Evolutionary conservation across 2,329 filamentous ascomycete genomes (phyloP).

Genomic region (Trichoderma aggressivum): DNA sequence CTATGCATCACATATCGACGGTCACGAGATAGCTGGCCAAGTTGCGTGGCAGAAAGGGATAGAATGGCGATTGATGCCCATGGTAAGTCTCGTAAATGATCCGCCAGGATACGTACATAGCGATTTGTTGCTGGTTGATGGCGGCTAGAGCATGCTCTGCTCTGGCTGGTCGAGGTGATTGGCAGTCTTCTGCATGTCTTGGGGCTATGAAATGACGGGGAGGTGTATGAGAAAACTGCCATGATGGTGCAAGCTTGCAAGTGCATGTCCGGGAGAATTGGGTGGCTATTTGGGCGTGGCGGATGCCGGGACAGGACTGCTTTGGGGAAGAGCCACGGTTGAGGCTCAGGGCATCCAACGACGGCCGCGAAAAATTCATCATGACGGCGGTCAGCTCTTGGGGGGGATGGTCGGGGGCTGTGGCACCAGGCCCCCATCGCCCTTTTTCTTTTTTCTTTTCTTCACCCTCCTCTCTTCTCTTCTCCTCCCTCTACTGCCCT

Average conservation of each 20-base stretch:
- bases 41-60: background rate
- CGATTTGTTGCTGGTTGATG: slow-evolving; percentile 20
- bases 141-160: slow-evolving; percentile 6
- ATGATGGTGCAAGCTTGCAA: slow-evolving; percentile 14
- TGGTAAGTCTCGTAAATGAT: slow-evolving; percentile 34
- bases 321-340: slow-evolving; percentile 7
- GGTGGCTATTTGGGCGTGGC: slow-evolving; percentile 1
- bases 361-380: background rate
- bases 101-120: slow-evolving; percentile 38
- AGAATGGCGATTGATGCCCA: slow-evolving; percentile 1
- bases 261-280: slow-evolving; percentile 13
- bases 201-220: slow-evolving; percentile 26
- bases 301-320: background rate
- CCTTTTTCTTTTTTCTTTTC: background rate
- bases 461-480: background rate
- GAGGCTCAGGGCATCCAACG: slow-evolving; percentile 7
- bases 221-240: slow-evolving; percentile 14
- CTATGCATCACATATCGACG: background rate
- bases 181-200: slow-evolving; percentile 7
- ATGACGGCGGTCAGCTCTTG: slow-evolving; percentile 9
- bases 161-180: background rate
- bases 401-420: background rate
- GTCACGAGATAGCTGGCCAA: background rate
- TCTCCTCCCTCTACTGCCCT: background rate
- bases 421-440: background rate